Base-by-base conservation (phyloP, 441 rosid species). In the Populus hybrid region DNA sequence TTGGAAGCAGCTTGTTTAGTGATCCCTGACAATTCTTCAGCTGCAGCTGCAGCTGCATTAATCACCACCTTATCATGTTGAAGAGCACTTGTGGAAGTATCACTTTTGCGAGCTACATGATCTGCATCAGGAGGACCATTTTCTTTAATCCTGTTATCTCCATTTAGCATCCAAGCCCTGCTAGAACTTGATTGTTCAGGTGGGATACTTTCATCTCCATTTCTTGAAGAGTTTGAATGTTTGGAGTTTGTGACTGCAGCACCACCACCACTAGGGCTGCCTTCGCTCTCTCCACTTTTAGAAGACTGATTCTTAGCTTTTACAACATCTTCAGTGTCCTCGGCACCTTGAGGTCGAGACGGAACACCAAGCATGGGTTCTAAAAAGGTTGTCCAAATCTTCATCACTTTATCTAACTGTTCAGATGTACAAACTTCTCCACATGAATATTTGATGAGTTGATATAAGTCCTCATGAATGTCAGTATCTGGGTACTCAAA, bases 391-490 rank as follows among this genome's bases (percentile, higher is more conserved):
- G 93, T 94, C 99, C 99, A 97, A 69, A 97, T 85, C 84, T 90
- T 94, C 93, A 94, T 89, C 72, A 90, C 92, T 86, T 93, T 92
- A 80, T 93, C 97, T 79, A 92, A 78, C 86, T 92, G 97, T 73
- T 97, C 99, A n/a, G 91, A 84, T 74, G 99, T 82, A 85, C 99
- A 94, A 87, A 94, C 92, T 88, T 97, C 98, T 80, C 91, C 95
- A 76, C 97, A 93, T 2, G 99, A 95, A 87, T 89, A 95, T 85
- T 94, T 95, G 76, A 97, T 86, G 66, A 97, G 97, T 89, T 94
- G 98, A 85, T 91, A 93, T 63, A 97, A 77, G 88, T 97, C 98
- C 85, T 95, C 99, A 71, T 97, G 99, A 80, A 94, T 89, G 68
- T 90, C 95, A 74, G 88, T 84, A 84, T 97, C 99, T n/a, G 88